A percentile compares a stretch with the other conserved stretches of the same genome.
Conservation (phyloP, 2,329 filamentous ascomycete genomes). For the Paecilomyces sp. region DNA sequence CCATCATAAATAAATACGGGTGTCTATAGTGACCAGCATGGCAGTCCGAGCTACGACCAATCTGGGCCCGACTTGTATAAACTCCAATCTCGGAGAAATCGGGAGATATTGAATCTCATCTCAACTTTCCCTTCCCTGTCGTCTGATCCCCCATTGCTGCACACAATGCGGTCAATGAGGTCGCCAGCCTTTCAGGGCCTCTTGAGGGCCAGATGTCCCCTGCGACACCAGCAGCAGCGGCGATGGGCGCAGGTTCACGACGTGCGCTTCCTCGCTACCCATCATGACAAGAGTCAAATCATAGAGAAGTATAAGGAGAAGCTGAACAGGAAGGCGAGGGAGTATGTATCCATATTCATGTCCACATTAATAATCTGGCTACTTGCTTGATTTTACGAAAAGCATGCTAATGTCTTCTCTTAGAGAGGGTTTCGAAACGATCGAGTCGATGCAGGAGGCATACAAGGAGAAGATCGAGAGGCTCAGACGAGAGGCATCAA, state of each 20-base stretch:
- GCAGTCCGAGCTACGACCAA: not conserved
- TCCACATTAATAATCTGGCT: not conserved
- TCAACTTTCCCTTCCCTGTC: not conserved
- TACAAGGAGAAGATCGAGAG: constrained; percentile 78
- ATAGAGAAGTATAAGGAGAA: constrained; percentile 83
- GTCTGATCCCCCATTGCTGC: not conserved
- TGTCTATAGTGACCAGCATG: not conserved
- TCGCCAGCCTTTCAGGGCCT: constrained; percentile 45
- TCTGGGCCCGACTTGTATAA: not conserved
- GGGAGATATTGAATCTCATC: not conserved
- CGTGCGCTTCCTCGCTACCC: constrained; percentile 80
- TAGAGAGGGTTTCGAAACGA: constrained; percentile 57
- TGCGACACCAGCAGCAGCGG: constrained; percentile 49
- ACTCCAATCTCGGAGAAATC: not conserved
- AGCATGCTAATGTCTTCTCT: constrained; percentile 36
- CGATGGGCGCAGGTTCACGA: constrained; percentile 91
- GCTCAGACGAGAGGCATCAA: constrained; percentile 60
- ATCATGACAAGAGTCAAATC: constrained; percentile 57
- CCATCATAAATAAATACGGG: not conserved
- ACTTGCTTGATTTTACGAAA: not conserved
- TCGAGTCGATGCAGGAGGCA: constrained; percentile 60
- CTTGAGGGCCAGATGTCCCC: constrained; percentile 19
- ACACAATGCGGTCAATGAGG: constrained; percentile 44
- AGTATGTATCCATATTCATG: constrained; percentile 34
- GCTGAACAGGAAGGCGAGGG: constrained; percentile 71